Percentiles rank a stretch among this genome's conserved stretches.
Evolutionary conservation across 192 early-diverging fungal species (phyloP).

Genomic region (Funneliformis mosseae): DNA sequence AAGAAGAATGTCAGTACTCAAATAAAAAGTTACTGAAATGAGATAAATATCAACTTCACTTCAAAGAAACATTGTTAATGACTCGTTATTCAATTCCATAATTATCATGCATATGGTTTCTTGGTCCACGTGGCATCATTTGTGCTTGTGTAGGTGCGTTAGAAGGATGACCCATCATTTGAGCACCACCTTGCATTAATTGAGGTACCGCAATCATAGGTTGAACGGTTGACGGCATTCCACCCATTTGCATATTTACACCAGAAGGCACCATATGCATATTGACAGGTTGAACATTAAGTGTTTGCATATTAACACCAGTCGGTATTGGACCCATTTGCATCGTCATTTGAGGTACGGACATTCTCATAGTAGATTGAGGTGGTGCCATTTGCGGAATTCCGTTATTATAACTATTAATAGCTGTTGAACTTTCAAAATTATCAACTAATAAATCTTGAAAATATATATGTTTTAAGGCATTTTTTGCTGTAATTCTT

Average conservation of each 20-base stretch:
- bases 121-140: not conserved
- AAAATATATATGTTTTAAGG: constrained; percentile 65
- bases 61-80: too few species aligned
- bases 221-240: constrained; percentile 16
- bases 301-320: constrained; percentile 11
- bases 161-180: constrained; percentile 9
- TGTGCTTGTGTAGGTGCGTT: constrained; percentile 15
- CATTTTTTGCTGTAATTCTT: constrained; percentile 66
- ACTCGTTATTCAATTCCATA: constrained; percentile 16
- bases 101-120: constrained; percentile 24
- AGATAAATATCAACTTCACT: too few species aligned
- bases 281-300: not conserved
- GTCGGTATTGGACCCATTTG: constrained; percentile 24
- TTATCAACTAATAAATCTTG: constrained; percentile 47
- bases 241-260: constrained; percentile 24
- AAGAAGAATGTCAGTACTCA: too few species aligned
- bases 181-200: constrained; percentile 4
- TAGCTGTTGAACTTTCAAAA: constrained; percentile 21
- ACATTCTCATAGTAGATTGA: not conserved
- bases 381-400: not conserved
- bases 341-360: constrained; percentile 15
- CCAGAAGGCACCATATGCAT: constrained; percentile 1
- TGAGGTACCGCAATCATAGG: constrained; percentile 8
- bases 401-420: not conserved
- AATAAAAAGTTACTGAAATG: too few species aligned